Percentiles rank a stretch among this genome's conserved stretches.
Evolutionary conservation across 2,329 filamentous ascomycete species (phyloP).

Genomic region (Cercospora citrullina): DNA sequence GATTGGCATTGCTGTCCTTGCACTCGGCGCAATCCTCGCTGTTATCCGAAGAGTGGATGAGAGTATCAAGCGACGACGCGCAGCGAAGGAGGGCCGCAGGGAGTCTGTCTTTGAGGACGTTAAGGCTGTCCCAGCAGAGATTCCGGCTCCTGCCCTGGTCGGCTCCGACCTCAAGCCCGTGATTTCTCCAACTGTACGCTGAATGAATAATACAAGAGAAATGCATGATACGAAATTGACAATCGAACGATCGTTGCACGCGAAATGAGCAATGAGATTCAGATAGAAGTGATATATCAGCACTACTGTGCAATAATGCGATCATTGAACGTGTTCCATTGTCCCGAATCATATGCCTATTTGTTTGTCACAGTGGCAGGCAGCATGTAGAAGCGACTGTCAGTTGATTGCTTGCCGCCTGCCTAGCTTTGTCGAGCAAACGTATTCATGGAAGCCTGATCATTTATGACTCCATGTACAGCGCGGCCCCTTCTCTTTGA

Average conservation of each 20-base stretch:
- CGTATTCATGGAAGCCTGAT: background rate
- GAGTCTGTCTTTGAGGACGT: constrained; percentile 15
- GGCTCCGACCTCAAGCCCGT: constrained; percentile 3
- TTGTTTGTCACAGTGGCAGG: background rate
- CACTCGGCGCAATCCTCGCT: constrained; percentile 47
- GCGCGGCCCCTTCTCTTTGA: background rate
- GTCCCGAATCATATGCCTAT: background rate
- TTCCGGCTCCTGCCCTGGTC: constrained; percentile 15
- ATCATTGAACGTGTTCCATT: background rate
- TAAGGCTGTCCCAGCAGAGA: constrained; percentile 12
- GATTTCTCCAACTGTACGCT: background rate
- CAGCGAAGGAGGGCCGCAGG: constrained; percentile 5
- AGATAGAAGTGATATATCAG: background rate
- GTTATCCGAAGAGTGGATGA: constrained; percentile 50
- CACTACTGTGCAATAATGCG: background rate
- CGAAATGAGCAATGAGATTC: background rate
- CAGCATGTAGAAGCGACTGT: background rate
- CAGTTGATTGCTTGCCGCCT: background rate
- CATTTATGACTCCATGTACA: background rate
- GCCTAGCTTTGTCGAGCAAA: background rate
- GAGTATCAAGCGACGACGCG: constrained; percentile 20
- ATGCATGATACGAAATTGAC: background rate
- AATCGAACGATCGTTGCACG: background rate
- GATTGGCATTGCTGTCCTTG: constrained; percentile 48
- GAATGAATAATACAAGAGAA: background rate